These are phyloP conservation scores for Spatholobus suberectus DNA, from an alignment of 306 rosid genomes.

Conservation along the genomic window DNA sequence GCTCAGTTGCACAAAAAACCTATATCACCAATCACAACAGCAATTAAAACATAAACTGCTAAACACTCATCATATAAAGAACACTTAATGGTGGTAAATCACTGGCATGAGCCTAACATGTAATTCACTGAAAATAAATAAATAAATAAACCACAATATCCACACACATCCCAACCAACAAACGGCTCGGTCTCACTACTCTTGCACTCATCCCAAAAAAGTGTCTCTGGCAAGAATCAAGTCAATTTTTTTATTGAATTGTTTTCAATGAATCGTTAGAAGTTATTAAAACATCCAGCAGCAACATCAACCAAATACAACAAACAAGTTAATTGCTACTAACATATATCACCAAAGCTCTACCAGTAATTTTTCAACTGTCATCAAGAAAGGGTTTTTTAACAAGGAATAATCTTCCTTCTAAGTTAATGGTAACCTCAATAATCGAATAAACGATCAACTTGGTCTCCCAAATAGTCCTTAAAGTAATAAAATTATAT, in stretches of 20 bases:
- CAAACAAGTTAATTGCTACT: background rate
- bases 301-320: slow-evolving; percentile 8
- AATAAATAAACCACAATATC: slow-evolving; percentile 19
- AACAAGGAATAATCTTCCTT: background rate
- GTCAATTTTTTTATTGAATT: background rate
- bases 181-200: background rate
- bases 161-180: background rate
- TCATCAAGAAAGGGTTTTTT: background rate
- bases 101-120: slow-evolving; percentile 1
- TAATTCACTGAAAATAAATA: slow-evolving; percentile 4
- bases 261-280: background rate
- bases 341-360: slow-evolving; percentile 18
- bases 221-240: background rate
- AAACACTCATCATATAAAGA: background rate
- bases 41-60: background rate
- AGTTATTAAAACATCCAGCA: slow-evolving; percentile 21
- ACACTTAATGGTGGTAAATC: background rate
- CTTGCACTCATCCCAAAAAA: slow-evolving; percentile 28
- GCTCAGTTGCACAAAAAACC: slow-evolving; percentile 1
- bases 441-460: no score
- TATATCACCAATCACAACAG: background rate
- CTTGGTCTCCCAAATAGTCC: no score
- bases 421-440: background rate
- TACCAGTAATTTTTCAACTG: background rate
- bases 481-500: no score